Percentiles rank a stretch among this genome's conserved stretches.
These are phyloP conservation scores for Aurinia saxatilis DNA, from an alignment of 345 rosid species.

Conservation along the genomic window DNA sequence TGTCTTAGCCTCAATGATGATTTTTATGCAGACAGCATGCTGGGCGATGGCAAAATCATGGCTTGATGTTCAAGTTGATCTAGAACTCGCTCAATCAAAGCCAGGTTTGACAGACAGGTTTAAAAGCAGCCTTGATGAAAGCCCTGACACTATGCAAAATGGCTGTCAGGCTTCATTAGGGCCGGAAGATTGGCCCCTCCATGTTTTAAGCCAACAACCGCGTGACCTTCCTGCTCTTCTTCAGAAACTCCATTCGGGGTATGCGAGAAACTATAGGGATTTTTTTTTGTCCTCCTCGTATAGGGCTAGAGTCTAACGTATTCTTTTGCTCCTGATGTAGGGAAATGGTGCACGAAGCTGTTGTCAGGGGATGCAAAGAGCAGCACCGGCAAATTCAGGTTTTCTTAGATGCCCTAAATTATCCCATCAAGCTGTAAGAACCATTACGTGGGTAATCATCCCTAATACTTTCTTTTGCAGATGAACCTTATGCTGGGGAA, in stretches of 20 bases:
- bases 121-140: slow-evolving; percentile 59
- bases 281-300: neutral
- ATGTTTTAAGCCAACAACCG: slow-evolving; percentile 90
- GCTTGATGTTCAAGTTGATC: slow-evolving; percentile 96
- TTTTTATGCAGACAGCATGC: slow-evolving; percentile 78
- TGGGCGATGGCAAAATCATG: slow-evolving; percentile 99
- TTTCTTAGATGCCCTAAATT: slow-evolving; percentile 9
- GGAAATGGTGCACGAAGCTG: slow-evolving; percentile 83
- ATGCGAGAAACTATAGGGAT: slow-evolving; percentile 7
- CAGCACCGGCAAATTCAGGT: slow-evolving; percentile 97
- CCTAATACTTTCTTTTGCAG: slow-evolving; percentile 38
- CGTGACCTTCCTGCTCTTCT: slow-evolving; percentile 79
- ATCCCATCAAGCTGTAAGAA: slow-evolving; percentile 10
- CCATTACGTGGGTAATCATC: neutral
- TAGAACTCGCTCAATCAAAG: slow-evolving; percentile 63
- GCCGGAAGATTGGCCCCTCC: slow-evolving; percentile 88
- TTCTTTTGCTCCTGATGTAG: slow-evolving; percentile 33
- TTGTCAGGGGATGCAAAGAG: slow-evolving; percentile 86
- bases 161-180: slow-evolving; percentile 44
- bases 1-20: neutral
- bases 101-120: slow-evolving; percentile 63
- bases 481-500: slow-evolving; percentile 94
- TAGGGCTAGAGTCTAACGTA: neutral
- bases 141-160: slow-evolving; percentile 44
- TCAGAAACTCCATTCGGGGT: slow-evolving; percentile 98